Conservation (phyloP, 2,329 filamentous ascomycete species). For the Dactylonectria estremocensis region DNA sequence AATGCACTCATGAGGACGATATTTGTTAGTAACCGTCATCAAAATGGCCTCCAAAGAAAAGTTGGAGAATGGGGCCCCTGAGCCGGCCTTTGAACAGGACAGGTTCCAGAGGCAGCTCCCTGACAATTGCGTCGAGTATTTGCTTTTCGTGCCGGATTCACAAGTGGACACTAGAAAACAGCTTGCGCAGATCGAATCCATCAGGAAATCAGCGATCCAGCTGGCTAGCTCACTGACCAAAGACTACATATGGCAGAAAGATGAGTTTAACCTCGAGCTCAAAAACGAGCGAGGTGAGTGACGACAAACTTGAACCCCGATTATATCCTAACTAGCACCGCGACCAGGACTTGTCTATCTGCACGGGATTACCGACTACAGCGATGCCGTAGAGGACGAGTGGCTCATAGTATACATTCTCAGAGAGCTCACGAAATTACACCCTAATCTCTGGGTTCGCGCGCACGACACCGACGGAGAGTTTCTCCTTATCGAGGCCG, state of each 20-base stretch:
- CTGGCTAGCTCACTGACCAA: constrained; percentile 77
- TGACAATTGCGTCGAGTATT: constrained; percentile 90
- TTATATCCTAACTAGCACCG: constrained; percentile 16
- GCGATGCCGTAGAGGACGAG: constrained; percentile 96
- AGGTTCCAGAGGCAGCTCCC: constrained; percentile 63
- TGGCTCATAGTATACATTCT: constrained; percentile 96
- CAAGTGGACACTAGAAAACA: constrained; percentile 68
- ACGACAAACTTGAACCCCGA: neutral
- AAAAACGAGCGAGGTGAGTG: constrained; percentile 71
- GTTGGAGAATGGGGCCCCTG: constrained; percentile 6
- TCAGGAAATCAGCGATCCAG: constrained; percentile 78
- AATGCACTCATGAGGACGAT: neutral
- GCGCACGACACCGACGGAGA: constrained; percentile 93
- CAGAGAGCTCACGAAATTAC: constrained; percentile 82
- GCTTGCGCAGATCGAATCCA: constrained; percentile 76
- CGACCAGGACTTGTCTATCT: constrained; percentile 71
- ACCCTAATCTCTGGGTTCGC: constrained; percentile 84
- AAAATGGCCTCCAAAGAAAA: constrained; percentile 12
- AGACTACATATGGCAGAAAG: constrained; percentile 96
- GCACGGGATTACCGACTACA: constrained; percentile 86
- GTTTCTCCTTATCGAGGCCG: constrained; percentile 94
- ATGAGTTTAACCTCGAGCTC: constrained; percentile 80
- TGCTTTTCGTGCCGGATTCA: constrained; percentile 79
- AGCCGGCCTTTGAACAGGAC: neutral
- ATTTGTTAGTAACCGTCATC: neutral